Evolutionary conservation across 805 yeast species (phyloP).

Genomic region (Teunomyces funiuensis): DNA sequence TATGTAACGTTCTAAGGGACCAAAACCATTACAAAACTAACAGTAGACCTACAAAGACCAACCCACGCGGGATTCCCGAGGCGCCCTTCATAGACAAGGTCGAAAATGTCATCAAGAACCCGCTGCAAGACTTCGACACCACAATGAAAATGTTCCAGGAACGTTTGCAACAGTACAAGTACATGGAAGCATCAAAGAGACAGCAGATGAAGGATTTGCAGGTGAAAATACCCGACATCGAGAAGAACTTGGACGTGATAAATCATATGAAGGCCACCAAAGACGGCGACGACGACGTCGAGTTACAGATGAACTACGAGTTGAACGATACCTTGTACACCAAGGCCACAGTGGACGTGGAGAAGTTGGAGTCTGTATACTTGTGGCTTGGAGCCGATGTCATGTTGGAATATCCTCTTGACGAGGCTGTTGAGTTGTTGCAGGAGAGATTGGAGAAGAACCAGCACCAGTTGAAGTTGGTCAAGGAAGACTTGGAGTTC

Average conservation of each 20-base stretch:
- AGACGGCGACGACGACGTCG: slow-evolving; percentile 29
- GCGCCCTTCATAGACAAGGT: slow-evolving; percentile 92
- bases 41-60: slow-evolving; percentile 57
- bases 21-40: slow-evolving; percentile 6
- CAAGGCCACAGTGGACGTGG: slow-evolving; percentile 66
- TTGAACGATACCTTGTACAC: slow-evolving; percentile 91
- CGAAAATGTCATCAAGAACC: slow-evolving; percentile 65
- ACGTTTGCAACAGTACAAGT: slow-evolving; percentile 84
- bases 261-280: slow-evolving; percentile 53
- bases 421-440: slow-evolving; percentile 78
- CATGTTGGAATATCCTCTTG: slow-evolving; percentile 91
- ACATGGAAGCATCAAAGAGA: slow-evolving; percentile 66
- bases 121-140: slow-evolving; percentile 63
- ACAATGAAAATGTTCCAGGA: slow-evolving; percentile 79
- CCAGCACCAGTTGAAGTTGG: slow-evolving; percentile 52
- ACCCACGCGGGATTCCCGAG: slow-evolving; percentile 94
- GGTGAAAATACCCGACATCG: slow-evolving; percentile 86
- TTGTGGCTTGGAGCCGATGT: slow-evolving; percentile 98
- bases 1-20: slow-evolving; percentile 16
- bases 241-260: slow-evolving; percentile 78
- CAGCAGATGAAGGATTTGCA: slow-evolving; percentile 53
- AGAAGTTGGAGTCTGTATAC: slow-evolving; percentile 59
- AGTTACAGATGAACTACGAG: slow-evolving; percentile 72
- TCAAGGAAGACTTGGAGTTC: slow-evolving; percentile 83
- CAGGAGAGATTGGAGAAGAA: slow-evolving; percentile 63